Base-by-base conservation (phyloP, 2,329 filamentous ascomycete genomes). In the Xylaria sp. region DNA sequence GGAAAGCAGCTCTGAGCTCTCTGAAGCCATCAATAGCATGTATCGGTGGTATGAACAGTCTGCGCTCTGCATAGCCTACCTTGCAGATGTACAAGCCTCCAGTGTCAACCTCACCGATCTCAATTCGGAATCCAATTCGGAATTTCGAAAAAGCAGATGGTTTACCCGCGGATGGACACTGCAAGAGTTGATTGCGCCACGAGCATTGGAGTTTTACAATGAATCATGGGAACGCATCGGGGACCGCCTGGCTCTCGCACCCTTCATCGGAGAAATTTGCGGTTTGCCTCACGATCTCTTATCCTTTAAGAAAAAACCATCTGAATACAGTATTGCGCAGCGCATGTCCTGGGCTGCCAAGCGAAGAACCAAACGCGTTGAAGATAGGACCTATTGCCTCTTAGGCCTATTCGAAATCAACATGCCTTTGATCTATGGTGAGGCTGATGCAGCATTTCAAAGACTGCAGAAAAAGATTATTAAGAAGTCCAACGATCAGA, bases 401-500 rank as follows among this genome's bases (percentile, higher is more conserved):
- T 23, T 49, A 37, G 47, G 47, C 3, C 21, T 49, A 19, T 49
- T 49, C 31, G 17, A 19, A 21, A 15, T 49, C 47, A 49, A 31
- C 8, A 49, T 49, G 47, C n/a, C 47, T 15, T 37, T 49, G 11
- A 23, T 49, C n/a, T 49, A 49, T 19, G 47, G 47, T 4, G 47
- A 49, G 21, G 31, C 17, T 37, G 47, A 37, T 25, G 29, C 29
- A 10, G 47, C 47, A 3, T 49, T 49, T 37, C 29, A 49, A 15
- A 49, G 47, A 37, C 29, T 49, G n/a, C 47, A 49, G 15, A 49
- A 25, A 33, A 49, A 49, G 47, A 49, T 49, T 5, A 49, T 49
- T 8, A 37, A 49, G 19, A 3, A 35, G 10, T 49, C 47, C n/a
- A 23, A 37, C 27, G 47, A 49, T 23, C 29, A 49, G 29, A 35